Conservation (phyloP, 768 basidiomycete species). For the Suillus plorans region DNA sequence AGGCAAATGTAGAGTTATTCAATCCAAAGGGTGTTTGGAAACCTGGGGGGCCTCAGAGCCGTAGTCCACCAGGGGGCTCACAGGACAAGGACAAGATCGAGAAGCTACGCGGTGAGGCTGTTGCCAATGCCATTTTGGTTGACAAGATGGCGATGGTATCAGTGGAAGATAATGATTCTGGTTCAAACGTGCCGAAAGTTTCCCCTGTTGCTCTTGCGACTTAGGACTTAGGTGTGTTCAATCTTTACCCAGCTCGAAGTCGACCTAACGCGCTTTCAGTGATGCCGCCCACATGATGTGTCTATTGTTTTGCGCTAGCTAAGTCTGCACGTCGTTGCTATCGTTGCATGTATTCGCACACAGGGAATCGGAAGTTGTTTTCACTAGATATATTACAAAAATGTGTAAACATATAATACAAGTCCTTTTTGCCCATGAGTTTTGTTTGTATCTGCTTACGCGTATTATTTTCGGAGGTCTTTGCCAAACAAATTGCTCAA, state of each 20-base stretch:
- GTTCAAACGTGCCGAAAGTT: slow-evolving; percentile 16
- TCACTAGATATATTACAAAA: slow-evolving; percentile 34
- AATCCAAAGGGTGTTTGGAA: slow-evolving; percentile 35
- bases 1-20: slow-evolving; percentile 39
- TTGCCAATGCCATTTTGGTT: slow-evolving; percentile 35
- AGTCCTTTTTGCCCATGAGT: slow-evolving; percentile 11
- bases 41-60: slow-evolving; percentile 12
- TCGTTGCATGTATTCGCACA: slow-evolving; percentile 24
- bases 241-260: not conserved
- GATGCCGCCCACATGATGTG: slow-evolving; percentile 7
- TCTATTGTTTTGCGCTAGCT: slow-evolving; percentile 19
- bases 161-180: slow-evolving; percentile 28
- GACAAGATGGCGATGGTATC: slow-evolving; percentile 38
- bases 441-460: slow-evolving; percentile 12
- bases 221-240: slow-evolving; percentile 22
- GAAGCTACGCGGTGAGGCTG: slow-evolving; percentile 33
- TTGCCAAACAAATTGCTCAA: slow-evolving; percentile 39
- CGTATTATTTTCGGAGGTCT: slow-evolving; percentile 29
- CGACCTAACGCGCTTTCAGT: slow-evolving; percentile 14
- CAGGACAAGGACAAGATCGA: slow-evolving; percentile 32
- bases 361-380: slow-evolving; percentile 20
- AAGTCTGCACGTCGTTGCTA: slow-evolving; percentile 29
- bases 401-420: slow-evolving; percentile 39
- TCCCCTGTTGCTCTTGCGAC: slow-evolving; percentile 24
- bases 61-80: slow-evolving; percentile 13